These are phyloP conservation scores for Fusarium verticillioides DNA, from an alignment of 2,329 filamentous ascomycete genomes.

Conservation along the genomic window DNA sequence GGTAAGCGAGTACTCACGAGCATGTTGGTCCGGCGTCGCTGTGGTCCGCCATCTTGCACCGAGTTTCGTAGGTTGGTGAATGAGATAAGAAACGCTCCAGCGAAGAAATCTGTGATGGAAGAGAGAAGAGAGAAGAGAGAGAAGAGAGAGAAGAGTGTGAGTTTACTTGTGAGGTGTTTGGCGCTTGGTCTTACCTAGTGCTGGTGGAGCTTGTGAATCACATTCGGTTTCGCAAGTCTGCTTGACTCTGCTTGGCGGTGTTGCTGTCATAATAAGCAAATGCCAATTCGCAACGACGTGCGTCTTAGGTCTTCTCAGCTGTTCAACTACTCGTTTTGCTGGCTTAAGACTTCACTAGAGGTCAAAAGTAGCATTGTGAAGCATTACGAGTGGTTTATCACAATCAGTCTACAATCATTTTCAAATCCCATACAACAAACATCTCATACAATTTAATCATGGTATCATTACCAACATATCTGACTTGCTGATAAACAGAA, in stretches of 20 bases:
- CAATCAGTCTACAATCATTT: neutral
- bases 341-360: accelerated
- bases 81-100: too few relatives aligned
- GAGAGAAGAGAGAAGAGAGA: neutral
- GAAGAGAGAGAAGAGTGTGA: too few relatives aligned
- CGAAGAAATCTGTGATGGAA: too few relatives aligned
- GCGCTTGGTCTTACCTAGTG: neutral
- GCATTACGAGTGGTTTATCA: neutral
- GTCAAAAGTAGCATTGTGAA: neutral
- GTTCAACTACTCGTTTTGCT: accelerated
- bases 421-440: accelerated
- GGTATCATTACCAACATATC: neutral
- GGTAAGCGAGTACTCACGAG: neutral
- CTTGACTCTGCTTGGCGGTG: neutral
- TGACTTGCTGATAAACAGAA: neutral
- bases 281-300: accelerated
- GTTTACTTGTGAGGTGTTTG: too few relatives aligned
- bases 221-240: too few relatives aligned
- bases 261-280: neutral
- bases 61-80: too few relatives aligned
- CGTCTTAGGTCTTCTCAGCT: neutral
- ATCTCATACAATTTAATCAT: neutral
- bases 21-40: neutral
- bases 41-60: neutral
- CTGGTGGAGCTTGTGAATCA: neutral